A percentile compares a stretch with the other conserved stretches of the same genome.
These are phyloP conservation scores for Candida dajiaensis DNA, from an alignment of 805 yeast species.

Conservation along the genomic window DNA sequence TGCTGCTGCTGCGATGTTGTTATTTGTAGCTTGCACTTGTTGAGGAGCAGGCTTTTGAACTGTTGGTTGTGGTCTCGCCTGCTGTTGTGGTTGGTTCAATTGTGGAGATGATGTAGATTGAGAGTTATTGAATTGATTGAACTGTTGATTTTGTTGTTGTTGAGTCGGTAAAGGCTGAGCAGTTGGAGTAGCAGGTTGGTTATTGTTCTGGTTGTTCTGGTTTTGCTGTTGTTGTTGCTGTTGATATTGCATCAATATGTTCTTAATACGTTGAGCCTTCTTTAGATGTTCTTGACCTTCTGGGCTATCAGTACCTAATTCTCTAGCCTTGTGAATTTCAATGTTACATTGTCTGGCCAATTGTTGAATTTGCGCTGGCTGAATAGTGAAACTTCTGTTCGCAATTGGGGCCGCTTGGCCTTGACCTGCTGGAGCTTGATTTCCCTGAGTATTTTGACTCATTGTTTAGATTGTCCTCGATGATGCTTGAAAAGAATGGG, in stretches of 20 bases:
- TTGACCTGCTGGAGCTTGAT: neutral
- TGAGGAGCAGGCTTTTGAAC: slow-evolving; percentile 11
- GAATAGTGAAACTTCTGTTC: slow-evolving; percentile 6
- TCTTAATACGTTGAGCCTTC: slow-evolving; percentile 60
- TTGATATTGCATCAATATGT: slow-evolving; percentile 50
- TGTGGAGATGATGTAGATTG: neutral
- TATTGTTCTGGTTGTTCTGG: slow-evolving; percentile 13
- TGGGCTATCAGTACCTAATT: slow-evolving; percentile 52
- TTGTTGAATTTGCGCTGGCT: slow-evolving; percentile 34
- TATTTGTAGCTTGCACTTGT: slow-evolving; percentile 2
- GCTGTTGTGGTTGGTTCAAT: slow-evolving; percentile 12
- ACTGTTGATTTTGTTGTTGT: slow-evolving; percentile 18
- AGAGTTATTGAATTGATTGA: neutral
- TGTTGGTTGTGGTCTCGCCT: slow-evolving; percentile 20
- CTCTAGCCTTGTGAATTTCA: slow-evolving; percentile 57
- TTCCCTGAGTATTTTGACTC: neutral
- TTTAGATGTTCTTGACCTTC: slow-evolving; percentile 58
- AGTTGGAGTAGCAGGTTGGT: slow-evolving; percentile 15
- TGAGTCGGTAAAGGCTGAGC: slow-evolving; percentile 30
- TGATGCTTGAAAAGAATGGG: neutral
- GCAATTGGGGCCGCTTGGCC: neutral
- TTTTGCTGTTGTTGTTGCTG: slow-evolving; percentile 35
- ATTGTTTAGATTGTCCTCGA: neutral
- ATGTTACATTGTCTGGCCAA: slow-evolving; percentile 52
- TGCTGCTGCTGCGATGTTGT: neutral